Evolutionary conservation across 108 stramenopile genomes (phyloP), one percentile per base, ranked within the genome.

Genomic region (Nitzschia putrida): DNA sequence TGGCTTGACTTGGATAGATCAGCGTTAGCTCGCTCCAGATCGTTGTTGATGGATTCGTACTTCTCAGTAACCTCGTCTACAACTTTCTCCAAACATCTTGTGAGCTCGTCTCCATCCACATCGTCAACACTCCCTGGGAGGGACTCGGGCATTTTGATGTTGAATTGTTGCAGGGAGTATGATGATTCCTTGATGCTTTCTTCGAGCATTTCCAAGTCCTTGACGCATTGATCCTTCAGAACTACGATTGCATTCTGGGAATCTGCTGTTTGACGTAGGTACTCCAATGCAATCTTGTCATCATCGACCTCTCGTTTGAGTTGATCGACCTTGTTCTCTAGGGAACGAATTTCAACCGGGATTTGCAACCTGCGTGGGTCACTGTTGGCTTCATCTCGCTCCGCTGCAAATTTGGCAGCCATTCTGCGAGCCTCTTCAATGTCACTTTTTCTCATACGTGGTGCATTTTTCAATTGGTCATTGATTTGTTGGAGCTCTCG

Each of bases 221-320:
- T 77, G 10, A 59, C 29, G 44, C 72, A 76, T 60, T 92, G 88
- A 44, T 80, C 78, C 40, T 84, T 80, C 57, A 92, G 64, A 66
- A 90, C 83, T 22, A 71, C 64, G 43, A 95, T 81, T 25, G 88
- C 80, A 63, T 78, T 77, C 74, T 89, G 93, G 21, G 77, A 54
- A 21, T 93, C 89, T 12, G 80, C 65, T 0, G 71, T 70, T 21
- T 72, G 53, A 8, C 90, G 79, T 12, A 95, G 84, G 61, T 83
- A 57, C 9, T 80, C 67, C 9, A 91, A 77, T 8, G 79, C 78
- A 34, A 80, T 77, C 38, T 83, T 73, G 60, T 88, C 84, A 50
- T 87, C 83, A 49, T 91, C 86, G 20, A 87, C 75, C 13, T 83
- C 66, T 43, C 68, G 53, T 63, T 80, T 70, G 71, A 90, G 37